These are phyloP conservation scores for Colletotrichum gigasporum DNA, from an alignment of 2,329 filamentous ascomycete genomes.

Conservation along the genomic window DNA sequence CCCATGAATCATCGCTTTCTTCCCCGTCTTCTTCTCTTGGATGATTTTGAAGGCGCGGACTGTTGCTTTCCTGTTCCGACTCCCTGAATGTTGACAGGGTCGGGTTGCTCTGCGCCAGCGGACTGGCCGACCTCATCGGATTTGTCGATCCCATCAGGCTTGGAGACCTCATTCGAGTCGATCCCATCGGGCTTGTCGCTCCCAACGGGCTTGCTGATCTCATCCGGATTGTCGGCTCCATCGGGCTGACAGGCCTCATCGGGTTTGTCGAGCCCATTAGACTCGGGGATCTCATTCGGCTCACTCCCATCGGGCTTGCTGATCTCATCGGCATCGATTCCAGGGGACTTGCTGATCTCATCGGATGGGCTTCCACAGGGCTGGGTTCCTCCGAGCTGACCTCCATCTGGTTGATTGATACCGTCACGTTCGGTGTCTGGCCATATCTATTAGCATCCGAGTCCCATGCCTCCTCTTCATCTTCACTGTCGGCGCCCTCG, in stretches of 20 bases:
- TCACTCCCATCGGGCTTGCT: neutral
- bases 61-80: conserved; percentile 13
- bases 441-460: conserved; percentile 25
- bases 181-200: neutral
- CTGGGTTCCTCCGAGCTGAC: too few species aligned
- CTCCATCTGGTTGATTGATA: neutral
- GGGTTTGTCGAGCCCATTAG: neutral
- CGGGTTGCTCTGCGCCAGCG: neutral
- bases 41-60: conserved; percentile 20
- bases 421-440: conserved; percentile 17
- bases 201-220: neutral
- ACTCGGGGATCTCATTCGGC: conserved; percentile 4
- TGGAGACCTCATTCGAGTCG: conserved; percentile 1
- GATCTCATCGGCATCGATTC: too few species aligned
- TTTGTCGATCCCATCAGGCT: neutral
- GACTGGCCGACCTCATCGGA: neutral
- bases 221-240: conserved; percentile 3
- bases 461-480: conserved; percentile 11
- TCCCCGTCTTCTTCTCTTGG: conserved; percentile 28
- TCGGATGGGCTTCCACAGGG: neutral
- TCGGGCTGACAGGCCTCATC: neutral
- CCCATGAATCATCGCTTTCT: conserved; percentile 32
- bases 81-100: conserved; percentile 2
- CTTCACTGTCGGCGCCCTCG: conserved; percentile 20
- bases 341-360: conserved; percentile 1